Conservation (phyloP, 306 rosid genomes). For the Ochetophila trinervis region DNA sequence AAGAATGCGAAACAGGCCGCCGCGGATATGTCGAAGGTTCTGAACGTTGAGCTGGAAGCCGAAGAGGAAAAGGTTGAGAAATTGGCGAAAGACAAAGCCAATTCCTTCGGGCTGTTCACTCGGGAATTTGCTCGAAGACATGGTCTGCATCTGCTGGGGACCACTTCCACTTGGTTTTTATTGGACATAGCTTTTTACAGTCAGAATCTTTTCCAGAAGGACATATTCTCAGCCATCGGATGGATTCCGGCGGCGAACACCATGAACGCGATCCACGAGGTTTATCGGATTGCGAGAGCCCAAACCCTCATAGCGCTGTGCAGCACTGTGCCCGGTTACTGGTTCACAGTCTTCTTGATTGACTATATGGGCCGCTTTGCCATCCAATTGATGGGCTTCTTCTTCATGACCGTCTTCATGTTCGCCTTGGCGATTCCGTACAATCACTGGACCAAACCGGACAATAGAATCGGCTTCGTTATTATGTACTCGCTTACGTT, state of each 20-base stretch:
- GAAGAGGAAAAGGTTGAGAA: constrained; percentile 44
- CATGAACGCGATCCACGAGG: constrained; percentile 78
- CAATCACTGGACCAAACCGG: constrained; percentile 61
- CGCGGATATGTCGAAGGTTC: constrained; percentile 71
- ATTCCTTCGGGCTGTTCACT: constrained; percentile 56
- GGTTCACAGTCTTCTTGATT: constrained; percentile 71
- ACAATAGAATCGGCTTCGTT: constrained; percentile 56
- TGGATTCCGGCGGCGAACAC: constrained; percentile 63
- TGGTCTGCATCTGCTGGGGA: constrained; percentile 74
- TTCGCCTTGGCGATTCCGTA: constrained; percentile 83
- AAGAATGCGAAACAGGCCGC: constrained; percentile 72
- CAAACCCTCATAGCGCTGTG: constrained; percentile 82
- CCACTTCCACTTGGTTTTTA: constrained; percentile 73
- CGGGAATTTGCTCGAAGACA: constrained; percentile 58
- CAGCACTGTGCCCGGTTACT: constrained; percentile 89
- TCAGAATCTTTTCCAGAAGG: constrained; percentile 90
- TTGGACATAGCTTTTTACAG: constrained; percentile 88
- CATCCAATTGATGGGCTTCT: too few relatives aligned
- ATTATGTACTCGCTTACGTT: constrained; percentile 71
- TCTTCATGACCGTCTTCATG: constrained; percentile 95
- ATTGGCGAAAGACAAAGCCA: not conserved
- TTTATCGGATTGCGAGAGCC: constrained; percentile 66
- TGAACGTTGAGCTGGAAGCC: constrained; percentile 55
- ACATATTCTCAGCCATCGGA: constrained; percentile 66
- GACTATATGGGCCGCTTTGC: constrained; percentile 72